phyloP scores from a whole-genome alignment of 441 rosid species.

The Jatropha multifida region DNA sequence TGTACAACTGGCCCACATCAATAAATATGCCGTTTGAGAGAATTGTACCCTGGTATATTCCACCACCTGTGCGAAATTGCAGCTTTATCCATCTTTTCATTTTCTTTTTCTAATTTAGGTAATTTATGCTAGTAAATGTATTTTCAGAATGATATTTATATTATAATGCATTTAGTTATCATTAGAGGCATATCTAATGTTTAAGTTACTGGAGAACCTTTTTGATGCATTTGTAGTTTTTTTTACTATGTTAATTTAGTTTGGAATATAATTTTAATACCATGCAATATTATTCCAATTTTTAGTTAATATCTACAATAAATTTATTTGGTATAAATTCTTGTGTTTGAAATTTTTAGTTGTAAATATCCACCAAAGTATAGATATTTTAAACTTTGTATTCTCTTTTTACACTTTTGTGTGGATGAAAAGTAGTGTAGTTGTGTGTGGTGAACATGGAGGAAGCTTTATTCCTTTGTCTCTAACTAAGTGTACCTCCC shows the following conservation, averaged over 20 bases:
- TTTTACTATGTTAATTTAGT: background rate
- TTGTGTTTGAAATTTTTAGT: too few species aligned
- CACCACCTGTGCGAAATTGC: background rate
- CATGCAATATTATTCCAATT: too few species aligned
- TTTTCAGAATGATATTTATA: too few species aligned
- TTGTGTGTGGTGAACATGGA: slow-evolving; percentile 4
- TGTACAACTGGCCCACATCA: slow-evolving; percentile 11
- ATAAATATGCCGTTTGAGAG: background rate
- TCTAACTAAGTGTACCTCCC: background rate
- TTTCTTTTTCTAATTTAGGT: background rate
- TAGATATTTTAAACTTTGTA: background rate
- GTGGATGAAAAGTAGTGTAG: background rate
- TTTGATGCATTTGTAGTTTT: background rate
- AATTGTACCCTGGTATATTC: slow-evolving; percentile 24
- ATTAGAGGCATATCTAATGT: too few species aligned
- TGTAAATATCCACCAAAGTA: background rate
- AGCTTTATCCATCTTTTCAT: background rate
- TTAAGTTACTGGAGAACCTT: background rate
- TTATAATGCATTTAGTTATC: too few species aligned
- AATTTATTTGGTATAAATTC: too few species aligned
- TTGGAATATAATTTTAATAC: too few species aligned
- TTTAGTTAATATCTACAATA: too few species aligned
- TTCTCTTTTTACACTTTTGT: too few species aligned
- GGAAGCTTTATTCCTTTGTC: background rate
- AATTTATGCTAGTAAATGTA: too few species aligned